Evolutionary conservation across 2,329 filamentous ascomycete genomes (phyloP).

Genomic region (Hypoxylon sp.): DNA sequence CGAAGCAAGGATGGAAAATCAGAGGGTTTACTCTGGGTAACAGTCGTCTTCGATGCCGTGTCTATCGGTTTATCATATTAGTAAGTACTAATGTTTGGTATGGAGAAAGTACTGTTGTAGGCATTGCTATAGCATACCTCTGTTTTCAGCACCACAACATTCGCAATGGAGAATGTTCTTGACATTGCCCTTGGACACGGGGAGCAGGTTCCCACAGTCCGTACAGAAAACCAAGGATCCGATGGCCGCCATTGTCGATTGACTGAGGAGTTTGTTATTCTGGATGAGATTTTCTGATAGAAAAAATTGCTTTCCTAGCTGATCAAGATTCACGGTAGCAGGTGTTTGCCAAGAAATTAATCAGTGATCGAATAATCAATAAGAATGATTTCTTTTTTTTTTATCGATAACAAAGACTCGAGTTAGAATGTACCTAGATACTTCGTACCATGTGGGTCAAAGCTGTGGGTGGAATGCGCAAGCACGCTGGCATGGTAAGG

Average conservation of each 20-base stretch:
- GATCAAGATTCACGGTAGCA: not conserved
- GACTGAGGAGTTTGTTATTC: not conserved
- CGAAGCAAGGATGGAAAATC: constrained; percentile 93
- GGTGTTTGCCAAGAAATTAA: not conserved
- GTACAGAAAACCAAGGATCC: constrained; percentile 94
- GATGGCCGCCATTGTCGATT: constrained; percentile 82
- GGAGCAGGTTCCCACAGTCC: constrained; percentile 91
- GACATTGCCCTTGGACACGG: constrained; percentile 81
- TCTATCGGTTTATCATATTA: constrained; percentile 63
- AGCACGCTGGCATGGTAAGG: constrained; percentile 11
- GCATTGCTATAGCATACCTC: constrained; percentile 69
- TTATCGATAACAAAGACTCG: constrained; percentile 10
- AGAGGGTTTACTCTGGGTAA: constrained; percentile 87
- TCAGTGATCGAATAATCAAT: constrained; percentile 17
- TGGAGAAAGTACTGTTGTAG: constrained; percentile 8
- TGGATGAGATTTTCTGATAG: not conserved
- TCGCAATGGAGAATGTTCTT: constrained; percentile 86
- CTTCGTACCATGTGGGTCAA: not conserved
- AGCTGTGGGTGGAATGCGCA: constrained; percentile 12
- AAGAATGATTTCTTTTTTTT: not conserved
- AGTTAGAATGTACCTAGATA: constrained; percentile 14
- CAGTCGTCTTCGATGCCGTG: constrained; percentile 80
- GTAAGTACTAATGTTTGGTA: constrained; percentile 5
- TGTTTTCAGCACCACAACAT: constrained; percentile 87
- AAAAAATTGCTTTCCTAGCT: not conserved